Evolutionary conservation across 805 yeast species (phyloP).

Genomic region (Kluyveromyces wickerhamii): DNA sequence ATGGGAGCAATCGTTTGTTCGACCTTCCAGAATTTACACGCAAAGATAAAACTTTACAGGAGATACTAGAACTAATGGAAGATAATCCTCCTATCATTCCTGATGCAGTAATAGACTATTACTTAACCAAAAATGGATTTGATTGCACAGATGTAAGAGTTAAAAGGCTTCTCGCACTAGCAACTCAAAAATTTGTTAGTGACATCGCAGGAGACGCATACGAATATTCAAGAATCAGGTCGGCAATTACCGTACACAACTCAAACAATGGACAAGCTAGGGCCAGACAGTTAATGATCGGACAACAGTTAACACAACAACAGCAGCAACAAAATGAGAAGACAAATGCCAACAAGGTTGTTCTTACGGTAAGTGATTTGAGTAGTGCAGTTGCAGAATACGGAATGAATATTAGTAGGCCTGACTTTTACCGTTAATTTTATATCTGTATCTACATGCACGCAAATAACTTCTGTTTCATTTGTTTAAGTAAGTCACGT

Average conservation of each 20-base stretch:
- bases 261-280: slow-evolving; percentile 80
- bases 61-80: slow-evolving; percentile 81
- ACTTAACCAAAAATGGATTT: slow-evolving; percentile 77
- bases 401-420: slow-evolving; percentile 81
- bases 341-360: slow-evolving; percentile 56
- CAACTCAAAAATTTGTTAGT: slow-evolving; percentile 90
- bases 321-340: slow-evolving; percentile 39
- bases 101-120: slow-evolving; percentile 92
- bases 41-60: slow-evolving; percentile 76
- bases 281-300: slow-evolving; percentile 69
- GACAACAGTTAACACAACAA: slow-evolving; percentile 37
- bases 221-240: slow-evolving; percentile 87
- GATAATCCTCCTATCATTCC: slow-evolving; percentile 95
- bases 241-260: slow-evolving; percentile 78
- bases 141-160: slow-evolving; percentile 69
- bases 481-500: no score
- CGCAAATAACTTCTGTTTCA: no score
- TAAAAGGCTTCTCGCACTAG: slow-evolving; percentile 80
- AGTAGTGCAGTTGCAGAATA: slow-evolving; percentile 90
- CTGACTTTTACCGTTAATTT: slow-evolving; percentile 79
- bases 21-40: slow-evolving; percentile 62
- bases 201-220: slow-evolving; percentile 96
- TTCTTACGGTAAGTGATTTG: slow-evolving; percentile 86
- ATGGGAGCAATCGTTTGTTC: slow-evolving; percentile 30
- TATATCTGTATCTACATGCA: slow-evolving; percentile 3